Evolutionary conservation across 306 rosid genomes (phyloP).

Genomic region (Lablab purpureus): DNA sequence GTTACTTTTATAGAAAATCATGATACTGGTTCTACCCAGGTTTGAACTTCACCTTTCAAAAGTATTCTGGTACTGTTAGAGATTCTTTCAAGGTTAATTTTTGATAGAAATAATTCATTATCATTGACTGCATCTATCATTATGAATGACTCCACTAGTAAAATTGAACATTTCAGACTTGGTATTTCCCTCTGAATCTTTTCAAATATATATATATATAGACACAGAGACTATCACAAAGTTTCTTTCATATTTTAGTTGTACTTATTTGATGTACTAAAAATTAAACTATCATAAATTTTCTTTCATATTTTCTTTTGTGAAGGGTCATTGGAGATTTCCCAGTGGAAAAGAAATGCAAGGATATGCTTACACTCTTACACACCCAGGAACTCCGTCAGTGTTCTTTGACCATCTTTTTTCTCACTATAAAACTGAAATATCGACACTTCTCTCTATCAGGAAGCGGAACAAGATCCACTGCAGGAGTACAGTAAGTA

Average conservation of each 20-base stretch:
- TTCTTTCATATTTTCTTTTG: slow-evolving; percentile 39
- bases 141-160: background rate
- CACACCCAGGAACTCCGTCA: slow-evolving; percentile 98
- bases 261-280: background rate
- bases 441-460: slow-evolving; percentile 64
- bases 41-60: slow-evolving; percentile 44
- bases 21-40: slow-evolving; percentile 99
- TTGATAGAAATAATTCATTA: slow-evolving; percentile 25
- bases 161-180: background rate
- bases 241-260: background rate
- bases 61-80: background rate
- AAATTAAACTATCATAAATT: background rate
- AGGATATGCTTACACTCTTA: slow-evolving; percentile 96
- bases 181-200: slow-evolving; percentile 12
- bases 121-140: background rate
- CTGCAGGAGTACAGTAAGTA: slow-evolving; percentile 88
- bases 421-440: slow-evolving; percentile 71
- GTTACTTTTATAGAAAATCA: slow-evolving; percentile 97
- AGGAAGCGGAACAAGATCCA: slow-evolving; percentile 71
- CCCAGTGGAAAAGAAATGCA: slow-evolving; percentile 90
- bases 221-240: too few species aligned
- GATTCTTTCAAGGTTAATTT: slow-evolving; percentile 7
- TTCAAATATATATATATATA: background rate
- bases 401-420: slow-evolving; percentile 90
- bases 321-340: slow-evolving; percentile 99